Evolutionary conservation across 768 basidiomycete species (phyloP), one percentile per base, ranked within the genome.

Genomic region (Tricholoma hemisulphureum): DNA sequence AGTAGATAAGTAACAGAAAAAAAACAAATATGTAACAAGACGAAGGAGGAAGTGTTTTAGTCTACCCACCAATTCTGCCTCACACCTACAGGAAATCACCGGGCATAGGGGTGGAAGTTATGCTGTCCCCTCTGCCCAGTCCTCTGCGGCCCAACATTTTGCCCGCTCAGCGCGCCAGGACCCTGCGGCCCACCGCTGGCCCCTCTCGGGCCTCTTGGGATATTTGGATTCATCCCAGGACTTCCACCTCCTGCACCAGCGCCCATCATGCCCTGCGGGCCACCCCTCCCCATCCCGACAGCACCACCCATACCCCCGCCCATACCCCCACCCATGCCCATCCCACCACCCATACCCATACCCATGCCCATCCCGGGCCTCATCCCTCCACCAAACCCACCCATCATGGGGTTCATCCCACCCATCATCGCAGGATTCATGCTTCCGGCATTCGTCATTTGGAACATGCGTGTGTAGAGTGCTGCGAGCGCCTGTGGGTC

Each of bases 391-490:
- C 63, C 68, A 76, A 80, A 79, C 23, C 66, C 72, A 55, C 71
- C 74, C 73, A 77, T 76, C 65, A 77, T 74, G 21, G 72, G 71
- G 63, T 74, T 70, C 57, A 68, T 72, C 20, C 67, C 73, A 41
- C 67, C 69, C 83, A 87, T 86, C 69, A 79, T 82, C 3, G 81
- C 80, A 66, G 83, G 82, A 74, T 81, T 79, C 51, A 69, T 72
- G 2, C 80, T 81, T 3, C 55, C 61, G 0, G 77, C 85, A 34
- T 84, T 83, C 49, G 90, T 83, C 77, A 91, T 89, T 68, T 88
- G 86, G 80, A 93, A 89, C 96, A 98, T 98, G 60, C 93, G 89
- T 32, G 95, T 93, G 74, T 97, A 98, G 58, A 98, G 85, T 56
- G 89, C 84, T 0, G 93, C 93, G 69, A 98, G 87, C 1, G 92